A percentile compares a stretch with the other conserved stretches of the same genome.
Conservation (phyloP, 352 stramenopile species). For the Paralagenidium karlingii region DNA sequence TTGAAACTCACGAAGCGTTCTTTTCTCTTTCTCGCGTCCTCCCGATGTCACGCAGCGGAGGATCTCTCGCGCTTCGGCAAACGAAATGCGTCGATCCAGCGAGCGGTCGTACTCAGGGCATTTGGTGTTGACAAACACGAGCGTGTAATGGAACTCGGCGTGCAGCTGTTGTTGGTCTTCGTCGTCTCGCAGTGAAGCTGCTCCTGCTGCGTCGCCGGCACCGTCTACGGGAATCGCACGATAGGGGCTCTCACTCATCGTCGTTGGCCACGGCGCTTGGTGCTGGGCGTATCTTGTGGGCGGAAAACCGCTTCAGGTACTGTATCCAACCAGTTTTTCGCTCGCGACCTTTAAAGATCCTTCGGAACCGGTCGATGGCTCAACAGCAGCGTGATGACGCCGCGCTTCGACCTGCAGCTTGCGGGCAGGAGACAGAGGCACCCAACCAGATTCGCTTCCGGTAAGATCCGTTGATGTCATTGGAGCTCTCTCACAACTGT, state of each 20-base stretch:
- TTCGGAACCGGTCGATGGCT: no score
- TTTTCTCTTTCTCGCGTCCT: constrained; percentile 20
- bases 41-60: constrained; percentile 37
- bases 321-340: no score
- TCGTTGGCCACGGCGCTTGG: no score
- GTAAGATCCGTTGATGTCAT: no score
- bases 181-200: background rate
- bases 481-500: no score
- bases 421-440: no score
- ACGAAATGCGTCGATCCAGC: constrained; percentile 28
- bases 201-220: background rate
- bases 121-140: constrained; percentile 46
- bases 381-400: no score
- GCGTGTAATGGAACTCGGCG: constrained; percentile 63
- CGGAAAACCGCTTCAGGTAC: no score
- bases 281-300: constrained; percentile 3
- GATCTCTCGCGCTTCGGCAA: constrained; percentile 24
- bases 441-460: no score
- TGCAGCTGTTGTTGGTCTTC: no score
- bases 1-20: constrained; percentile 31
- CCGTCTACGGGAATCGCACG: background rate
- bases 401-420: no score
- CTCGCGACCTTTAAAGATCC: no score
- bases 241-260: background rate
- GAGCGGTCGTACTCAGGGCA: constrained; percentile 2